These are phyloP conservation scores for Irpex sp. DNA, from an alignment of 1,284 basidiomycete species.

Conservation along the genomic window DNA sequence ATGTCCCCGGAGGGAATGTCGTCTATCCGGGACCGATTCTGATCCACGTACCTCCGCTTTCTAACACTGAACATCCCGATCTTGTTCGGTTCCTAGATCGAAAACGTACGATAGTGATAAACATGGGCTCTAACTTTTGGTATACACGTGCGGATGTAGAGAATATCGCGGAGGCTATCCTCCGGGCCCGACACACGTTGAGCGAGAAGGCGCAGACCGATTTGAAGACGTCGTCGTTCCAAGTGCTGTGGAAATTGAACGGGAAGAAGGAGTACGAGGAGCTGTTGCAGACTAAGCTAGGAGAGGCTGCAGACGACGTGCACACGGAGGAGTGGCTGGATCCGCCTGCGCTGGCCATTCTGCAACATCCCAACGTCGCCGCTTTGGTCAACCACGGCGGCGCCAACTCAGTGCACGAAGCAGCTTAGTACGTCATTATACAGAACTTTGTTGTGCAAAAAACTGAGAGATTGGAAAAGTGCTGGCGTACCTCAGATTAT, in stretches of 20 bases:
- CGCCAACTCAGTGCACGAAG: constrained; percentile 10
- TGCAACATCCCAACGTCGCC: constrained; percentile 12
- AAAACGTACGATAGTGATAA: constrained; percentile 12
- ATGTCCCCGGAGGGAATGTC: constrained; percentile 10
- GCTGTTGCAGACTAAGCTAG: constrained; percentile 4
- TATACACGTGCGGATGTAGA: constrained; percentile 11
- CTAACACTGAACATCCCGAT: constrained; percentile 5
- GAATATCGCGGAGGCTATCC: constrained; percentile 7
- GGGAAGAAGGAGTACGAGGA: constrained; percentile 11
- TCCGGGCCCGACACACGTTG: constrained; percentile 1
- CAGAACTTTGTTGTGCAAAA: no score
- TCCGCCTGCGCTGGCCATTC: constrained; percentile 7
- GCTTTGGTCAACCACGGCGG: constrained; percentile 12
- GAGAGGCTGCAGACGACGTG: constrained; percentile 2
- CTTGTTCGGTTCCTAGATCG: constrained; percentile 11
- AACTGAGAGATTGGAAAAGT: neutral
- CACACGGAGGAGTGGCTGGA: constrained; percentile 13
- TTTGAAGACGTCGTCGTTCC: constrained; percentile 1
- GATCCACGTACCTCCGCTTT: constrained; percentile 6
- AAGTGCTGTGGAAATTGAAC: constrained; percentile 18
- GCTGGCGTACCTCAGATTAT: constrained; percentile 14
- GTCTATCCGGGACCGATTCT: constrained; percentile 14
- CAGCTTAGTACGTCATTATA: constrained; percentile 5
- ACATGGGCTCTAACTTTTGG: constrained; percentile 17
- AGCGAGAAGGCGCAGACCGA: neutral